A percentile compares a stretch with the other conserved stretches of the same genome.
Evolutionary conservation across 139 green algal species (phyloP).

Genomic region (Trebouxia sp.): DNA sequence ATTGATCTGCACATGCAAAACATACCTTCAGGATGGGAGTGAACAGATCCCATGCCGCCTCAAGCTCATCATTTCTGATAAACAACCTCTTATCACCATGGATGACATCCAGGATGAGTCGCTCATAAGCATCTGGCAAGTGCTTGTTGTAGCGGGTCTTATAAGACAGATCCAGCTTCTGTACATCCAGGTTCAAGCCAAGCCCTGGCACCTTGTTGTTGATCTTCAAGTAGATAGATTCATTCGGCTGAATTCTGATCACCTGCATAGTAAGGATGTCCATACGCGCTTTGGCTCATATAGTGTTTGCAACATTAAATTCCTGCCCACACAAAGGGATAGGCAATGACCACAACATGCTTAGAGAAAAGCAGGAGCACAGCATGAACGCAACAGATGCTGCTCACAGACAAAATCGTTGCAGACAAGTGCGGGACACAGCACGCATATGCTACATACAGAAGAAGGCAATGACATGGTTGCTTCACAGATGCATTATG

Average conservation of each 20-base stretch:
- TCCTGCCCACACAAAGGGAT: too few species aligned
- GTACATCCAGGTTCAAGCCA: conserved; percentile 88
- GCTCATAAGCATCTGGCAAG: conserved; percentile 93
- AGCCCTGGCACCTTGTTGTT: conserved; percentile 99
- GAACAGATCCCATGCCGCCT: conserved; percentile 95
- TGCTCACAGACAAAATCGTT: too few species aligned
- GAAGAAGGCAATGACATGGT: too few species aligned
- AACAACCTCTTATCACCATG: conserved; percentile 91
- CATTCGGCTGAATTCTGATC: conserved; percentile 98
- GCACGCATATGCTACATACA: too few species aligned
- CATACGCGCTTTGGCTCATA: too few species aligned
- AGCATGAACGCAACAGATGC: not conserved
- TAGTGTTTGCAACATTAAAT: too few species aligned
- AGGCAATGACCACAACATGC: too few species aligned
- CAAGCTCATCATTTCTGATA: conserved; percentile 96
- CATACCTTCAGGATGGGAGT: conserved; percentile 83
- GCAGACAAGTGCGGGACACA: too few species aligned
- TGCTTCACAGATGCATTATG: too few species aligned
- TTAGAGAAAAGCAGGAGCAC: not conserved
- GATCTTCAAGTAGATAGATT: conserved; percentile 99
- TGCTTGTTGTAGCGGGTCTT: conserved; percentile 50
- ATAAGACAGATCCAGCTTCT: conserved; percentile 94
- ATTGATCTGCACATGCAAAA: not conserved
- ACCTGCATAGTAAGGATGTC: too few species aligned
- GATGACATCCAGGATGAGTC: conserved; percentile 97